Percentiles rank a stretch among this genome's conserved stretches.
Conservation (phyloP, 345 rosid genomes). For the Raphanus raphanistrum region DNA sequence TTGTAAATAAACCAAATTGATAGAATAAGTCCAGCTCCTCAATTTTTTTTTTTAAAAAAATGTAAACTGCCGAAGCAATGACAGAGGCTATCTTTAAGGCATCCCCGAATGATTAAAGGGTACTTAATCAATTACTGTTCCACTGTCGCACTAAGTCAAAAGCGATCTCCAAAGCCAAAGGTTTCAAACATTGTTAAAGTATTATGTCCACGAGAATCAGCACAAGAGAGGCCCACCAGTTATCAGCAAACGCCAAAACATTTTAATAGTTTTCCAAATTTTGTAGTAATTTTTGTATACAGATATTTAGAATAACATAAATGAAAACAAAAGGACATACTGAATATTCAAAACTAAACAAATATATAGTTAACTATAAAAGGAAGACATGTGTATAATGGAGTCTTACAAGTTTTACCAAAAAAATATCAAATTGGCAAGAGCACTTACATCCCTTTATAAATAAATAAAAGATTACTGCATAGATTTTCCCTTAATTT, state of each 20-base stretch:
- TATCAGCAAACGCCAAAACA: slow-evolving; percentile 13
- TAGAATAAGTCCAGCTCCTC: not conserved
- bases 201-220: slow-evolving; percentile 20
- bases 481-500: not conserved
- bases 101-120: slow-evolving; percentile 33
- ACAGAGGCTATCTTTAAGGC: slow-evolving; percentile 26
- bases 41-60: too few species aligned
- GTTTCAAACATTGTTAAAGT: slow-evolving; percentile 34
- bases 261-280: not conserved
- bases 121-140: slow-evolving; percentile 29
- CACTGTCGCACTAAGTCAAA: slow-evolving; percentile 35
- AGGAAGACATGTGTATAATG: not conserved
- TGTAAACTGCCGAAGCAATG: not conserved
- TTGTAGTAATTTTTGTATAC: not conserved
- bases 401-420: not conserved
- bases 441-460: not conserved
- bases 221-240: slow-evolving; percentile 35
- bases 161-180: slow-evolving; percentile 36
- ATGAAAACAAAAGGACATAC: not conserved
- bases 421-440: not conserved
- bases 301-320: not conserved
- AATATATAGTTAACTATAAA: not conserved
- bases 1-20: not conserved
- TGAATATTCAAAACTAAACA: not conserved
- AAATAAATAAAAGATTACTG: not conserved